Conservation (phyloP, 2,329 filamentous ascomycete species). For the Pyrenochaeta sp. region DNA sequence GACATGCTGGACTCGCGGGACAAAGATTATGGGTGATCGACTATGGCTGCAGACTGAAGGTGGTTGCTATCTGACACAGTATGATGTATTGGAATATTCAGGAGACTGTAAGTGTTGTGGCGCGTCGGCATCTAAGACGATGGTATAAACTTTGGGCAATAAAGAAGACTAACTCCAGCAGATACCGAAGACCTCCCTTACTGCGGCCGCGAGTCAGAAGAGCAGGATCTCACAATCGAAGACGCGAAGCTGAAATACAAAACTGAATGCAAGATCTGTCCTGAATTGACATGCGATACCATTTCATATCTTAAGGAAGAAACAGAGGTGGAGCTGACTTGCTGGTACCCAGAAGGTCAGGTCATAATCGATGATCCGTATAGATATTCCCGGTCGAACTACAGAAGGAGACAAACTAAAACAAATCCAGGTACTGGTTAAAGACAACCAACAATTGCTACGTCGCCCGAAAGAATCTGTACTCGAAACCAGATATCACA, state of each 20-base stretch:
- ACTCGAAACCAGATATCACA: constrained; percentile 30
- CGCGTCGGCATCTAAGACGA: too few species aligned
- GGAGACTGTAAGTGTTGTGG: constrained; percentile 34
- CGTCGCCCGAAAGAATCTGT: constrained; percentile 33
- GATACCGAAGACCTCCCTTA: constrained; percentile 33
- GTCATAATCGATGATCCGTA: constrained; percentile 38
- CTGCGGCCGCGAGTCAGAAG: constrained; percentile 34
- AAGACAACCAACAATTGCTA: constrained; percentile 45
- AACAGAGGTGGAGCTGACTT: constrained; percentile 37
- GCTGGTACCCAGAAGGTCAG: constrained; percentile 34
- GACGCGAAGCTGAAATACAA: constrained; percentile 36
- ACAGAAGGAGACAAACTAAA: background rate
- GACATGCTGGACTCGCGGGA: constrained; percentile 41
- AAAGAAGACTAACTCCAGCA: too few species aligned
- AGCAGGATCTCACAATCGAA: constrained; percentile 30
- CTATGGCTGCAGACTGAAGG: constrained; percentile 38
- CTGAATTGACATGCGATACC: constrained; percentile 26
- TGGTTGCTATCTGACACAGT: constrained; percentile 41
- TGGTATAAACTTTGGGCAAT: too few species aligned
- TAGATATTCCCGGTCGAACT: background rate
- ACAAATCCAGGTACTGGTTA: constrained; percentile 27
- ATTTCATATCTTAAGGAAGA: constrained; percentile 32
- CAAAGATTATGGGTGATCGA: constrained; percentile 33
- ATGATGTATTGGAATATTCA: constrained; percentile 33
- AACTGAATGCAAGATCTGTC: constrained; percentile 37